These are phyloP conservation scores for Priceomyces medius DNA, from an alignment of 805 yeast species.

Conservation along the genomic window DNA sequence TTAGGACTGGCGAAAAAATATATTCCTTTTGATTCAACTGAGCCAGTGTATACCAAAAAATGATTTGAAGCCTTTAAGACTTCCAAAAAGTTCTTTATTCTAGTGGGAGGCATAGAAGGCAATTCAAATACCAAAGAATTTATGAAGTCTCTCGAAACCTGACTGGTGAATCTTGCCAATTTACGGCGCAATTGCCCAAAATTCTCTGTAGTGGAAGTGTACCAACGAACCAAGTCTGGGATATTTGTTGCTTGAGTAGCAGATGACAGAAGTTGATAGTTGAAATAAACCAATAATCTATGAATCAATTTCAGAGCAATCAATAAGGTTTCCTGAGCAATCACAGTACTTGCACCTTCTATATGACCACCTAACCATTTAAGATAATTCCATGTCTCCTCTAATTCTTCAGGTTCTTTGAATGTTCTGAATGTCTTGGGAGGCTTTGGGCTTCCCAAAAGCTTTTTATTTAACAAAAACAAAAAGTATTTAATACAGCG, in stretches of 20 bases:
- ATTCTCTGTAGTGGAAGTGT: conserved; percentile 63
- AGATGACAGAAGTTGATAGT: conserved; percentile 61
- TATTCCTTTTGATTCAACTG: conserved; percentile 69
- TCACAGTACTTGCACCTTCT: conserved; percentile 76
- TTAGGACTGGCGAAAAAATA: conserved; percentile 76
- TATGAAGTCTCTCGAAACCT: conserved; percentile 66
- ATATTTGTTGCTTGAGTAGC: conserved; percentile 45
- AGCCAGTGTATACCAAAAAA: conserved; percentile 71
- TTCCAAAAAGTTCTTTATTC: conserved; percentile 52
- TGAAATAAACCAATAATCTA: conserved; percentile 67
- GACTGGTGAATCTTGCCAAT: conserved; percentile 71
- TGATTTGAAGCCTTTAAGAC: conserved; percentile 66
- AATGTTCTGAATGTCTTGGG: conserved; percentile 71
- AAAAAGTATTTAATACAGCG: conserved; percentile 74
- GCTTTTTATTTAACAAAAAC: conserved; percentile 68
- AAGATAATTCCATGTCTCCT: conserved; percentile 75
- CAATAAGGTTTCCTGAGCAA: conserved; percentile 72
- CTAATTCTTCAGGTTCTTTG: conserved; percentile 88
- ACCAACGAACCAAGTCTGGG: conserved; percentile 57
- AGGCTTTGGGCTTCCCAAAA: conserved; percentile 70
- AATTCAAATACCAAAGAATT: conserved; percentile 66
- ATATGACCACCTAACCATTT: conserved; percentile 74
- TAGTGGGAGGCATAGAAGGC: conserved; percentile 40
- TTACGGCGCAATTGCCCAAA: conserved; percentile 78
- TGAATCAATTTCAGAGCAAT: conserved; percentile 67